Conservation (phyloP, 345 rosid species). For the Cardamine chenopodiifolia region DNA sequence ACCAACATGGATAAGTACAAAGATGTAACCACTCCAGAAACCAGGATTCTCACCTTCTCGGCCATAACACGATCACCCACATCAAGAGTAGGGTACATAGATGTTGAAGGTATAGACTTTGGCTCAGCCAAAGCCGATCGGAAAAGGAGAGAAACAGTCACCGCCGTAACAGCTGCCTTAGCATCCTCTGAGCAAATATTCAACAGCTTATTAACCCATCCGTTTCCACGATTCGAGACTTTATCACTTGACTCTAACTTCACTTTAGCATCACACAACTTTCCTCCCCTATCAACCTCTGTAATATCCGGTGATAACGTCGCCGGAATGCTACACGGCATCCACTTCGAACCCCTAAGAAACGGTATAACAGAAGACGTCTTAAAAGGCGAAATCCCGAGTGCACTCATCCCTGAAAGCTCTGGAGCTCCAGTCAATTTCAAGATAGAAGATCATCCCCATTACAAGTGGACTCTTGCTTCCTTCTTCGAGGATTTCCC, state of each 20-base stretch:
- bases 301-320: slow-evolving; percentile 39
- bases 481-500: slow-evolving; percentile 51
- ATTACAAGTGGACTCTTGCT: slow-evolving; percentile 48
- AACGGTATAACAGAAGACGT: slow-evolving; percentile 67
- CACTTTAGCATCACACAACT: slow-evolving; percentile 33
- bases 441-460: slow-evolving; percentile 61
- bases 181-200: slow-evolving; percentile 75
- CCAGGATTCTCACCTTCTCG: slow-evolving; percentile 63
- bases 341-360: slow-evolving; percentile 75
- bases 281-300: slow-evolving; percentile 56
- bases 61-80: slow-evolving; percentile 87
- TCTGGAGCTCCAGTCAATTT: slow-evolving; percentile 53
- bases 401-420: slow-evolving; percentile 37
- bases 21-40: background rate
- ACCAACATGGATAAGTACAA: background rate
- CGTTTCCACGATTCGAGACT: slow-evolving; percentile 38
- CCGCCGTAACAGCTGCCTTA: slow-evolving; percentile 78
- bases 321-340: slow-evolving; percentile 59
- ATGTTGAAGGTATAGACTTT: slow-evolving; percentile 74
- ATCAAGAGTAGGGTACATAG: slow-evolving; percentile 89
- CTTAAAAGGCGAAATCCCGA: slow-evolving; percentile 63
- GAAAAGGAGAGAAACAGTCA: slow-evolving; percentile 76
- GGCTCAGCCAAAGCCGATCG: slow-evolving; percentile 84
- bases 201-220: slow-evolving; percentile 67
- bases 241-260: slow-evolving; percentile 46